Percentiles rank a stretch among this genome's conserved stretches.
Conservation (phyloP, 495 filamentous ascomycete genomes). For the Penicillium angulare region DNA sequence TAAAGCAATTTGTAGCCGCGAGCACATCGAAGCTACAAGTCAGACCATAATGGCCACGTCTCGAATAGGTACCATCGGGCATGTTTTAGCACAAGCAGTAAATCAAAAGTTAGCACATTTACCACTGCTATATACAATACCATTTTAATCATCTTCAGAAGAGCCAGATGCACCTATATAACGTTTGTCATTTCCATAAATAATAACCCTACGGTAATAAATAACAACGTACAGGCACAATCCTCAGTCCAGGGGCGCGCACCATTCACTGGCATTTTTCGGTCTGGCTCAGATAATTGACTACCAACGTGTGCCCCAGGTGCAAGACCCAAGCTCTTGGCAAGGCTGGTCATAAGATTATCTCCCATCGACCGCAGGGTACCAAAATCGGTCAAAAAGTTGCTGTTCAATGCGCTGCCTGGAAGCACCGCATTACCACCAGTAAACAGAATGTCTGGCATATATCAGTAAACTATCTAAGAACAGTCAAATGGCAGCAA, state of each 20-base stretch:
- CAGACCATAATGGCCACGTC: too few species aligned
- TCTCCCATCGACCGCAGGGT: slow-evolving; percentile 34
- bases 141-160: slow-evolving; percentile 13
- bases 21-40: too few species aligned
- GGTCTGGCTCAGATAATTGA: too few species aligned
- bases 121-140: slow-evolving; percentile 14
- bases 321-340: slow-evolving; percentile 17
- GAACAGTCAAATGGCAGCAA: neutral
- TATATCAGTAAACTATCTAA: slow-evolving; percentile 1
- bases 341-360: slow-evolving; percentile 36
- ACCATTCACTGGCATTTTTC: too few species aligned
- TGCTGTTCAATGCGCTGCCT: slow-evolving; percentile 25
- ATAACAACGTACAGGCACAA: too few species aligned
- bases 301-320: too few species aligned
- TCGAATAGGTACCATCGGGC: too few species aligned
- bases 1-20: too few species aligned
- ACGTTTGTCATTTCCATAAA: too few species aligned
- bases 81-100: too few species aligned
- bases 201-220: too few species aligned
- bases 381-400: slow-evolving; percentile 38
- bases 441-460: slow-evolving; percentile 36
- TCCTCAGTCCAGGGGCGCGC: slow-evolving; percentile 21
- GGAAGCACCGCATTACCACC: slow-evolving; percentile 31
- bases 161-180: slow-evolving; percentile 23
- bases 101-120: slow-evolving; percentile 16